These are phyloP conservation scores for Trichophaea hybrida DNA, from an alignment of 2,329 filamentous ascomycete genomes.

Conservation along the genomic window DNA sequence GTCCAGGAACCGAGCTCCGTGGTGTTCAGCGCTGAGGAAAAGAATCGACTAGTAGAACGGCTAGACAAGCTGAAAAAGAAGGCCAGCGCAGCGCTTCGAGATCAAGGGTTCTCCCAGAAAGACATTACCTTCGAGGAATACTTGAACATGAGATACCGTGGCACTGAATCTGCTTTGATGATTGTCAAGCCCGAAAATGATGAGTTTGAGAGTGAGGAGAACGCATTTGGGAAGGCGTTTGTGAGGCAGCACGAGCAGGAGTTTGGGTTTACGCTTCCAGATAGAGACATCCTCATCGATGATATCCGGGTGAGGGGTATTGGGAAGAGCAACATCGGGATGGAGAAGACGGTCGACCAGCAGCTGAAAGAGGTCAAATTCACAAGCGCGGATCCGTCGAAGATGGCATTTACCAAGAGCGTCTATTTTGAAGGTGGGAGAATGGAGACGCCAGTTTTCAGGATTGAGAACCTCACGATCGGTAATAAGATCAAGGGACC, in stretches of 20 bases:
- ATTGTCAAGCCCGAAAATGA: slow-evolving; percentile 56
- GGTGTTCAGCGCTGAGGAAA: slow-evolving; percentile 45
- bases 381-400: slow-evolving; percentile 38
- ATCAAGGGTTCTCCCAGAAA: slow-evolving; percentile 63
- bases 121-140: slow-evolving; percentile 81
- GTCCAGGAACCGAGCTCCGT: slow-evolving; percentile 61
- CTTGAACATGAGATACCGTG: slow-evolving; percentile 82
- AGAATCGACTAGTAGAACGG: slow-evolving; percentile 52
- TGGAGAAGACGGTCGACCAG: slow-evolving; percentile 69
- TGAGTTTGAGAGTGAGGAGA: slow-evolving; percentile 45
- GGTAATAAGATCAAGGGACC: slow-evolving; percentile 65
- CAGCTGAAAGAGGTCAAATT: slow-evolving; percentile 58
- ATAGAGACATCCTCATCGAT: slow-evolving; percentile 78
- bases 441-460: slow-evolving; percentile 66
- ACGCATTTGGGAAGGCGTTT: slow-evolving; percentile 75
- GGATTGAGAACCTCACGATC: slow-evolving; percentile 56
- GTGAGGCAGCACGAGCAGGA: slow-evolving; percentile 79
- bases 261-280: slow-evolving; percentile 76
- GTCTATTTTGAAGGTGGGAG: slow-evolving; percentile 80
- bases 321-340: slow-evolving; percentile 68
- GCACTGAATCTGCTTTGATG: slow-evolving; percentile 85
- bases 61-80: slow-evolving; percentile 69
- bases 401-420: slow-evolving; percentile 36
- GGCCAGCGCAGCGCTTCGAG: slow-evolving; percentile 49
- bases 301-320: slow-evolving; percentile 80